phyloP scores from a whole-genome alignment of 495 filamentous ascomycete genomes.

The Penicillium waksmanii region DNA sequence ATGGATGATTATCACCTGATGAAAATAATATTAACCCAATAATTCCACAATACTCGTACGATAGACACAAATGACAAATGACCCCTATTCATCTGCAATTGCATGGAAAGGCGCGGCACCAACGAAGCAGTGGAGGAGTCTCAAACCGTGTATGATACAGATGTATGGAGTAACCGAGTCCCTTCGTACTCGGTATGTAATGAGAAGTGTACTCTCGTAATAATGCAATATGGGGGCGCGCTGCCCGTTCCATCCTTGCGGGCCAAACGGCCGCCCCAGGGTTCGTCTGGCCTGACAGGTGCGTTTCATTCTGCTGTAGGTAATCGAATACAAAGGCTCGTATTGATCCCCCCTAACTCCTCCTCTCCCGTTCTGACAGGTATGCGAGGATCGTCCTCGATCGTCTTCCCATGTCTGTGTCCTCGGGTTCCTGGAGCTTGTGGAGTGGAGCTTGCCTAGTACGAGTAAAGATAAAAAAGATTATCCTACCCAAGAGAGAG shows the following conservation, averaged over 20 bases:
- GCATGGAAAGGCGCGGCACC: not conserved
- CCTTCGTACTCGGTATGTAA: not conserved
- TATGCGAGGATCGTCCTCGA: constrained; percentile 16
- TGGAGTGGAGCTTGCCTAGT: constrained; percentile 10
- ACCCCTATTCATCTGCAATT: not conserved
- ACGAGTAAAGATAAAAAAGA: not conserved
- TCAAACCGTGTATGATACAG: not conserved
- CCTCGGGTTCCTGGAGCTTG: constrained; percentile 25
- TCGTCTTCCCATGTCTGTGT: constrained; percentile 23
- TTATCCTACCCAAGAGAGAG: not conserved
- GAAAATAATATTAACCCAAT: no score
- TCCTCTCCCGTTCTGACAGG: constrained; percentile 14
- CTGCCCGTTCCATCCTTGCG: constrained; percentile 14
- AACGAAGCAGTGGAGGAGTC: not conserved
- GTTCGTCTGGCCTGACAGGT: constrained; percentile 33
- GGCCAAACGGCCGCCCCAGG: constrained; percentile 38
- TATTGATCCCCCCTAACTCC: constrained; percentile 11
- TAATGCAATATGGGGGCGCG: not conserved
- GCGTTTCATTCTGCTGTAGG: constrained; percentile 23
- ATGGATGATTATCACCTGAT: no score
- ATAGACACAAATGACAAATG: no score
- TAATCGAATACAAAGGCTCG: constrained; percentile 10
- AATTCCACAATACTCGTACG: no score
- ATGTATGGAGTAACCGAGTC: no score
- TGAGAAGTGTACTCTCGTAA: not conserved